These are phyloP conservation scores for Curvularia lunata DNA, from an alignment of 2,329 filamentous ascomycete species.

Conservation along the genomic window DNA sequence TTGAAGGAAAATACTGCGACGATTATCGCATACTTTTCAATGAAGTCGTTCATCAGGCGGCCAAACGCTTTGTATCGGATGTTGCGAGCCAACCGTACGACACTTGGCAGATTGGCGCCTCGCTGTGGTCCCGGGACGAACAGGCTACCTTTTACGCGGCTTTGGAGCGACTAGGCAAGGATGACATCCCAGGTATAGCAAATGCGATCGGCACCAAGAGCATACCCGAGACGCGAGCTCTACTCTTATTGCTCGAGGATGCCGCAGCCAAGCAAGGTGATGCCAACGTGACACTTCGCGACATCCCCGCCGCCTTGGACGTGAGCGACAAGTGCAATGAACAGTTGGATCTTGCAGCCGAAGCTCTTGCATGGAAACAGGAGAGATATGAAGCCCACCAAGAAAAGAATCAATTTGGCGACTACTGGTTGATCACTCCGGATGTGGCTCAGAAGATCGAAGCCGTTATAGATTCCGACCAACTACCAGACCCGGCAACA, in stretches of 20 bases:
- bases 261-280: conserved; percentile 49
- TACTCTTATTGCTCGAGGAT: conserved; percentile 67
- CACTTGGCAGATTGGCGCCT: conserved; percentile 69
- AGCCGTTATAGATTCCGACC: conserved; percentile 24
- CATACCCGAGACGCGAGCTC: conserved; percentile 73
- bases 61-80: conserved; percentile 23
- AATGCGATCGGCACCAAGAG: conserved; percentile 72
- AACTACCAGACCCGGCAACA: conserved; percentile 26
- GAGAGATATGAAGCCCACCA: conserved; percentile 65
- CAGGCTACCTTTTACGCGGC: conserved; percentile 73
- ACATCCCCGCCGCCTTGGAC: conserved; percentile 76
- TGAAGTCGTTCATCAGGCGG: conserved; percentile 29
- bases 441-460: conserved; percentile 47
- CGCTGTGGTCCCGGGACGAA: conserved; percentile 72
- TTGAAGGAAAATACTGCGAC: conserved; percentile 56
- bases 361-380: conserved; percentile 69
- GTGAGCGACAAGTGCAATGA: conserved; percentile 69
- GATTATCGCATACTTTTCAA: conserved; percentile 49
- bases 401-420: conserved; percentile 67
- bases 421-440: conserved; percentile 68
- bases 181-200: conserved; percentile 68
- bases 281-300: conserved; percentile 52
- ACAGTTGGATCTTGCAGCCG: conserved; percentile 71
- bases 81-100: conserved; percentile 19
- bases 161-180: conserved; percentile 67